phyloP scores from a whole-genome alignment of 139 green algal genomes.

The Chlorella sp. region DNA sequence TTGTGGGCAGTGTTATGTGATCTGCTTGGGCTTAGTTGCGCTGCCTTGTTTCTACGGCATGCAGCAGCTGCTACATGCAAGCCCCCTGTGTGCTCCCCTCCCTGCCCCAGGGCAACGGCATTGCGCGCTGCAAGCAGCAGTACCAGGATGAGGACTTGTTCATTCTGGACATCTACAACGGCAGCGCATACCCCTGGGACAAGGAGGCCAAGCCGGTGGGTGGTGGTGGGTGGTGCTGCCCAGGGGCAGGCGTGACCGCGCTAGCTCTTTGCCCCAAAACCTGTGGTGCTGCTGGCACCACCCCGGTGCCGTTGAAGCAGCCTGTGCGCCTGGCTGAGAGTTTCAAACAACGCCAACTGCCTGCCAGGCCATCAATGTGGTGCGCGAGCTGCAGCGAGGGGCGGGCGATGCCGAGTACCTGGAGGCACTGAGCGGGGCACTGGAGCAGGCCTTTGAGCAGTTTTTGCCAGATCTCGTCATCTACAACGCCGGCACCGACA shows the following conservation, averaged over 20 bases:
- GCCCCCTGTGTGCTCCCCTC: too few relatives aligned
- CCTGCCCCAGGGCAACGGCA: slow-evolving; percentile 59
- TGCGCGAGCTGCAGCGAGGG: slow-evolving; percentile 35
- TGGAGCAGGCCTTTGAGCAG: slow-evolving; percentile 31
- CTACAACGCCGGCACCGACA: slow-evolving; percentile 88
- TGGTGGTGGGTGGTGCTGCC: too few relatives aligned
- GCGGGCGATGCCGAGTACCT: slow-evolving; percentile 52
- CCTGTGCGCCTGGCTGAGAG: too few relatives aligned
- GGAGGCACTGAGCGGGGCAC: slow-evolving; percentile 35
- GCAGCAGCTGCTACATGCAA: too few relatives aligned
- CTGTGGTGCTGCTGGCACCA: too few relatives aligned
- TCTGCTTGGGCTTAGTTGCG: too few relatives aligned
- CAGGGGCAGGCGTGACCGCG: too few relatives aligned
- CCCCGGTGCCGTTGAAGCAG: too few relatives aligned
- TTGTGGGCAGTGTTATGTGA: too few relatives aligned
- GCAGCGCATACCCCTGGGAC: slow-evolving; percentile 49
- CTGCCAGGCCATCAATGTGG: slow-evolving; percentile 53
- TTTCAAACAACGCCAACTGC: too few relatives aligned
- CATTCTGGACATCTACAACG: slow-evolving; percentile 78
- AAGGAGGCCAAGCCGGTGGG: slow-evolving; percentile 27
- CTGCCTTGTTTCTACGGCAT: too few relatives aligned
- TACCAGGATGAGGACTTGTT: slow-evolving; percentile 60
- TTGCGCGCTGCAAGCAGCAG: slow-evolving; percentile 73
- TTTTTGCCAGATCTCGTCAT: slow-evolving; percentile 68
- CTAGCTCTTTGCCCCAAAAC: too few relatives aligned